phyloP scores from a whole-genome alignment of 345 rosid genomes.

The Melaleuca quinquenervia region DNA sequence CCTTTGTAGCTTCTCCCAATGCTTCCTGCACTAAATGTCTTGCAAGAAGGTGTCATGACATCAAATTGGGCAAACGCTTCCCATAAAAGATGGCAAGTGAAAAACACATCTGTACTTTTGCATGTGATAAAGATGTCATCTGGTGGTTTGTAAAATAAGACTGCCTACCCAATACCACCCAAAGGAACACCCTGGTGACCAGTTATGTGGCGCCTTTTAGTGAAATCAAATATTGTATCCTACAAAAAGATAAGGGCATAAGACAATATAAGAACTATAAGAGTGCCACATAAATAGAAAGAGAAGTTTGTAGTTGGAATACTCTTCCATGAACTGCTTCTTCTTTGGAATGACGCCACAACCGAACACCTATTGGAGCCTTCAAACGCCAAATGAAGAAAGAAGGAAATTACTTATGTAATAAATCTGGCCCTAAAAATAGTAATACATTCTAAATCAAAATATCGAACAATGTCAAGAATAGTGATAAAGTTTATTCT shows the following conservation, averaged over 20 bases:
- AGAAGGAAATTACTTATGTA: not conserved
- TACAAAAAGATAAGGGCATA: constrained; percentile 10
- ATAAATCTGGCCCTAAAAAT: not conserved
- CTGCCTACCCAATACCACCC: constrained; percentile 82
- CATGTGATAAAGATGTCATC: not conserved
- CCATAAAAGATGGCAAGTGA: not conserved
- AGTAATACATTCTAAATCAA: not conserved
- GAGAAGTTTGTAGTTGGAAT: not conserved
- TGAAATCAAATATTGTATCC: constrained; percentile 51
- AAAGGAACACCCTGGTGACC: constrained; percentile 73
- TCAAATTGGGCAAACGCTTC: not conserved
- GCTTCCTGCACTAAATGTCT: constrained; percentile 36
- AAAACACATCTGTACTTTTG: not conserved
- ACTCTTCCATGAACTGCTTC: constrained; percentile 23
- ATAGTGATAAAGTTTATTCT: not conserved
- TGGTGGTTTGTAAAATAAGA: not conserved
- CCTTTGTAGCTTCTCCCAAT: constrained; percentile 87
- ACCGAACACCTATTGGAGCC: constrained; percentile 54
- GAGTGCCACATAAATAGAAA: not conserved
- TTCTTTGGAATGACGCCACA: constrained; percentile 51
- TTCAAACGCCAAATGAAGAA: constrained; percentile 8
- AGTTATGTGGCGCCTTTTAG: constrained; percentile 33
- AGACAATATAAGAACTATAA: not conserved
- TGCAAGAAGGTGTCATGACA: not conserved
- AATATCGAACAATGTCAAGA: not conserved